Base-by-base conservation (phyloP, 2,329 filamentous ascomycete species). In the Ascomycota sp. region DNA sequence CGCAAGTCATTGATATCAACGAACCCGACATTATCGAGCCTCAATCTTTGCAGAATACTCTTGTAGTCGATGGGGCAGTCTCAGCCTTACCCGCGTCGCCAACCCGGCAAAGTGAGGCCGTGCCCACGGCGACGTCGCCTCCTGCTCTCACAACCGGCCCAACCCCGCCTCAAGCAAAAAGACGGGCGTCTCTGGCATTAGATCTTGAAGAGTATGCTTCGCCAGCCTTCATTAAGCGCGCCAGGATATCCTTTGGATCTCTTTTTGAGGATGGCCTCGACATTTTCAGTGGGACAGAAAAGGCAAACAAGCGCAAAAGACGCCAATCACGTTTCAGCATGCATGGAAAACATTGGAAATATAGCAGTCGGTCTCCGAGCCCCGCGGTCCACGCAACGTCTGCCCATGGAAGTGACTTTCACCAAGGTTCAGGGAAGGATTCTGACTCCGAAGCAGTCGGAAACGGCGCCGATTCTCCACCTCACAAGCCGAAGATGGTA, bases 201-300 rank as follows among this genome's bases (percentile, higher is more conserved):
- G 56, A 56, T 7, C 41, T 55, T 27, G 53, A 59, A 12, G 66
- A 75, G 39, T 89, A 72, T 55, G 59, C 67, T 4, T 91, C 82
- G 3, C 83, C 83, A 1, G 79, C 80, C 0, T 92, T 91, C 40
- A 53, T 81, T 13, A 85, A 78, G 47, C 64, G 75, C 31, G 64
- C 69, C 10, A 63, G 76, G 32, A 55, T 76, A 4, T 83, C 77
- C 0, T 75, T 75, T 32, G 74, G 74, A 2, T 68, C 70, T 1
- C 51, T 76, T 1, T 69, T 75, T 30, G 69, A 77, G 37, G 63
- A 63, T 4, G 62, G 61, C 2, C 63, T 70, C 36, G 73, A 83
- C 40, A 65, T 72, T 4, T 75, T 86, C 10, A 73, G 80, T 34
- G 76, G 41, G 69, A 68, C 20, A 40, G 21, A 36, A 27, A 6